Percentiles rank a stretch among this genome's conserved stretches.
These are phyloP conservation scores for Hymenoscyphus scutula DNA, from an alignment of 2,329 filamentous ascomycete species.

Conservation along the genomic window DNA sequence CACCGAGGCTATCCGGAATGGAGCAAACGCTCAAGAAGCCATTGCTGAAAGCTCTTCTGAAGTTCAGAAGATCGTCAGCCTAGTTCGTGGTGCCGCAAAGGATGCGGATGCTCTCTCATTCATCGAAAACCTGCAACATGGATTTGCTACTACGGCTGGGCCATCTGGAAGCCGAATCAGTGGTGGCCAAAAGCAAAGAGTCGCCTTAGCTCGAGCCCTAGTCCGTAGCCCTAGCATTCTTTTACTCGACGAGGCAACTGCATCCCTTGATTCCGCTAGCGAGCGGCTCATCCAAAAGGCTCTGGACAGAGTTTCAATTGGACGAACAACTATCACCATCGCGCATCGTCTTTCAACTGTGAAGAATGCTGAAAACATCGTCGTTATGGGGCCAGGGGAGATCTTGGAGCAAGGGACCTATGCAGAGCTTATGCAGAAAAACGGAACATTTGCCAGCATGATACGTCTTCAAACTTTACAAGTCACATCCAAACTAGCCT, in stretches of 20 bases:
- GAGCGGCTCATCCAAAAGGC: conserved; percentile 87
- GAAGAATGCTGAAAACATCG: conserved; percentile 87
- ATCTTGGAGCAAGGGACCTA: conserved; percentile 91
- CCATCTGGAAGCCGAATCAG: conserved; percentile 9
- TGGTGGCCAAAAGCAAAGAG: conserved; percentile 13
- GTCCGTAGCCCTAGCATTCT: conserved; percentile 56
- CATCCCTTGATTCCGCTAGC: conserved; percentile 74
- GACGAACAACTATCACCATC: conserved; percentile 89
- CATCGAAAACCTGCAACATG: conserved; percentile 43
- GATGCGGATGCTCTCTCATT: conserved; percentile 58
- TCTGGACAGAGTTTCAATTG: conserved; percentile 74
- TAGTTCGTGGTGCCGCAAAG: conserved; percentile 42
- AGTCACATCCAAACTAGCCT: background rate
- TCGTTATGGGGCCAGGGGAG: conserved; percentile 76
- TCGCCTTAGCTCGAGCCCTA: conserved; percentile 61
- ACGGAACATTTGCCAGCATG: conserved; percentile 54
- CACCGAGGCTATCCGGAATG: conserved; percentile 50
- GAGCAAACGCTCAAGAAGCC: conserved; percentile 38
- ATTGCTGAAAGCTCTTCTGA: background rate
- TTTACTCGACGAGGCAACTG: conserved; percentile 59
- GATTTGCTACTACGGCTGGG: conserved; percentile 6
- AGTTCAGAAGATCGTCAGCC: conserved; percentile 34
- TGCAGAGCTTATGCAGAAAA: conserved; percentile 65
- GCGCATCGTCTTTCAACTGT: conserved; percentile 92
- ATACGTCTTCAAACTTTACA: conserved; percentile 10